These are phyloP conservation scores for Cordyceps cicadae DNA, from an alignment of 2,329 filamentous ascomycete species.

Conservation along the genomic window DNA sequence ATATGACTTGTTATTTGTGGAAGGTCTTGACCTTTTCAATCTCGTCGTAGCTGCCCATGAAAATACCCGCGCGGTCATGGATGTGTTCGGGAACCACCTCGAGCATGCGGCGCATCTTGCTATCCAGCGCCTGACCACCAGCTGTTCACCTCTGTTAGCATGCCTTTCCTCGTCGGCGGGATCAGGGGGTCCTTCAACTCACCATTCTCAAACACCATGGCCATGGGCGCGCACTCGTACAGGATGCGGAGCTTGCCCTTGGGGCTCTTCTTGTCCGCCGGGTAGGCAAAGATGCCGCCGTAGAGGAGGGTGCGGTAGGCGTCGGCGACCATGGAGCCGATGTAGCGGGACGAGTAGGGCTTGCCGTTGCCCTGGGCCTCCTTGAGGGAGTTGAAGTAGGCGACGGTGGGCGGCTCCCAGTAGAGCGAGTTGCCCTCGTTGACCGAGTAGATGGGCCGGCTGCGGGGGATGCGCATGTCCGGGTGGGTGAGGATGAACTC, in stretches of 20 bases:
- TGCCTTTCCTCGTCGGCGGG: not conserved
- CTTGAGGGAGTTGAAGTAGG: slow-evolving; percentile 88
- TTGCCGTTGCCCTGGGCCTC: slow-evolving; percentile 65
- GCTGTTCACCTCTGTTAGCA: slow-evolving; percentile 40
- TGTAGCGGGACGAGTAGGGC: slow-evolving; percentile 92
- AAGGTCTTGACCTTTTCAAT: slow-evolving; percentile 88
- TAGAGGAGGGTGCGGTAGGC: slow-evolving; percentile 94
- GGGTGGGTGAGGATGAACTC: slow-evolving; percentile 99
- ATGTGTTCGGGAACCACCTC: slow-evolving; percentile 84
- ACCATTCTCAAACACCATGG: slow-evolving; percentile 98
- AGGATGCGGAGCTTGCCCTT: slow-evolving; percentile 97
- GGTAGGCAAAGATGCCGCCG: slow-evolving; percentile 95
- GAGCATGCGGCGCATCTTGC: slow-evolving; percentile 84
- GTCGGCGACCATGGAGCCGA: slow-evolving; percentile 96
- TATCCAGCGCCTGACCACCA: slow-evolving; percentile 85
- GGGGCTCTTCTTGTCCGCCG: slow-evolving; percentile 93
- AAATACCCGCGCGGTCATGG: slow-evolving; percentile 92
- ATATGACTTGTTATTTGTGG: slow-evolving; percentile 33
- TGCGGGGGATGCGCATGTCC: slow-evolving; percentile 77
- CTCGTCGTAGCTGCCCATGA: slow-evolving; percentile 90
- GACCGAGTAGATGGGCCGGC: slow-evolving; percentile 86
- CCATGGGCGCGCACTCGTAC: slow-evolving; percentile 99
- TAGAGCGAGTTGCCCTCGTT: slow-evolving; percentile 98
- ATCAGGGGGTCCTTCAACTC: slow-evolving; percentile 28
- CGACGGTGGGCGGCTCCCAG: slow-evolving; percentile 82